A percentile compares a stretch with the other conserved stretches of the same genome.
Conservation (phyloP, 345 rosid genomes). For the Salix dunnii region DNA sequence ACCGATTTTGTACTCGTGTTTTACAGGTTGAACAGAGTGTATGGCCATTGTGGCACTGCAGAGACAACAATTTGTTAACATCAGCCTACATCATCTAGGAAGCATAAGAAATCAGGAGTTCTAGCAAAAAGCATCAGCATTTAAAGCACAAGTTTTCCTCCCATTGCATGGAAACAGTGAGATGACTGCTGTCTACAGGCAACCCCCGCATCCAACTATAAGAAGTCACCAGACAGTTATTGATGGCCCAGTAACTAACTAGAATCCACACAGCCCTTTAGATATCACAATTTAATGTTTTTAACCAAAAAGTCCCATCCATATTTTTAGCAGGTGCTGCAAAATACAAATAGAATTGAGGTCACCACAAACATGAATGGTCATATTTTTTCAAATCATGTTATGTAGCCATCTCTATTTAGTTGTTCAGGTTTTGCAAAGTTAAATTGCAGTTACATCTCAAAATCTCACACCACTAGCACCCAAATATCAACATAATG, state of each 20-base stretch:
- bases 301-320: neutral
- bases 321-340: neutral
- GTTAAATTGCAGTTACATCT: neutral
- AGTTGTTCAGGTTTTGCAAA: neutral
- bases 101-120: neutral
- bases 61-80: neutral
- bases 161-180: neutral
- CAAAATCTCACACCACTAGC: neutral
- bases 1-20: conserved; percentile 79
- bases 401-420: conserved; percentile 1
- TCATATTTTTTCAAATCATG: neutral
- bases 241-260: neutral
- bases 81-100: neutral
- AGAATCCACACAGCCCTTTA: neutral
- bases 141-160: neutral
- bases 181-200: neutral
- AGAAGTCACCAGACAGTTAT: neutral
- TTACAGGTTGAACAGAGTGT: conserved; percentile 94
- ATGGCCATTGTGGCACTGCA: conserved; percentile 98
- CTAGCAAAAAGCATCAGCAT: neutral
- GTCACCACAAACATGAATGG: neutral
- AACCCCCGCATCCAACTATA: neutral
- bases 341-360: neutral
- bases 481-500: neutral
- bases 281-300: neutral